Percentiles rank a stretch among this genome's conserved stretches.
phyloP scores from a whole-genome alignment of 139 green algal genomes.

The Auxenochlorella protothecoides region DNA sequence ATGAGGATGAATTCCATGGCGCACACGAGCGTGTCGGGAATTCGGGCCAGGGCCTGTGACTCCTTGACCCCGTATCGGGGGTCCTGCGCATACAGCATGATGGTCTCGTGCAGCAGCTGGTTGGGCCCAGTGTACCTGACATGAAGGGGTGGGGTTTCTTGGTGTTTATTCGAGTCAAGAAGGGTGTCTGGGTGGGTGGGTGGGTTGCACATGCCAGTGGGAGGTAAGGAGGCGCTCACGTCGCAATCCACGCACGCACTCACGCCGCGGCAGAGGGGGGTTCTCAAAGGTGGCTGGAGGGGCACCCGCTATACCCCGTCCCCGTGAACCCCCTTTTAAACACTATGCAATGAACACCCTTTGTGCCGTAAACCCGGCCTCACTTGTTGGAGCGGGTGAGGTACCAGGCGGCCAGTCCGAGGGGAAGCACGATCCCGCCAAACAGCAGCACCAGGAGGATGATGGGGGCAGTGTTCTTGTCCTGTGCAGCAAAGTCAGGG shows the following conservation, averaged over 20 bases:
- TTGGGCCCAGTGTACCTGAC: slow-evolving; percentile 57
- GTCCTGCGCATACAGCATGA: slow-evolving; percentile 39
- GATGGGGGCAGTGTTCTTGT: slow-evolving; percentile 62
- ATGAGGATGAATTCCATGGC: slow-evolving; percentile 80
- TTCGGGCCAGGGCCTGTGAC: slow-evolving; percentile 55
- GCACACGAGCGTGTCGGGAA: slow-evolving; percentile 74
- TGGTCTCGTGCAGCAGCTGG: slow-evolving; percentile 65
- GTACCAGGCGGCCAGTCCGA: slow-evolving; percentile 58
- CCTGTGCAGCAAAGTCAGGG: slow-evolving; percentile 4
- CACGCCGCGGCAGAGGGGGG: too few relatives aligned
- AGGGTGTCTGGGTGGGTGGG: too few relatives aligned
- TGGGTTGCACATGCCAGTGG: too few relatives aligned
- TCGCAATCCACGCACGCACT: too few relatives aligned
- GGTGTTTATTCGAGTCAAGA: too few relatives aligned
- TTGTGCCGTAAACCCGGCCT: neutral
- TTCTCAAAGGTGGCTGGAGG: too few relatives aligned
- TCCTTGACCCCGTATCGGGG: slow-evolving; percentile 70
- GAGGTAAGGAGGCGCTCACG: too few relatives aligned
- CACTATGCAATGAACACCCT: too few relatives aligned
- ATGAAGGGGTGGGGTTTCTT: too few relatives aligned
- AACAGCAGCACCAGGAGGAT: slow-evolving; percentile 68
- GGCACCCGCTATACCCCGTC: too few relatives aligned
- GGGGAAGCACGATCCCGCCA: slow-evolving; percentile 68
- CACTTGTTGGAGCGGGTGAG: slow-evolving; percentile 63
- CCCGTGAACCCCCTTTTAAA: too few relatives aligned